Evolutionary conservation across 2,329 filamentous ascomycete species (phyloP).

Genomic region (Diaporthe amygdali): DNA sequence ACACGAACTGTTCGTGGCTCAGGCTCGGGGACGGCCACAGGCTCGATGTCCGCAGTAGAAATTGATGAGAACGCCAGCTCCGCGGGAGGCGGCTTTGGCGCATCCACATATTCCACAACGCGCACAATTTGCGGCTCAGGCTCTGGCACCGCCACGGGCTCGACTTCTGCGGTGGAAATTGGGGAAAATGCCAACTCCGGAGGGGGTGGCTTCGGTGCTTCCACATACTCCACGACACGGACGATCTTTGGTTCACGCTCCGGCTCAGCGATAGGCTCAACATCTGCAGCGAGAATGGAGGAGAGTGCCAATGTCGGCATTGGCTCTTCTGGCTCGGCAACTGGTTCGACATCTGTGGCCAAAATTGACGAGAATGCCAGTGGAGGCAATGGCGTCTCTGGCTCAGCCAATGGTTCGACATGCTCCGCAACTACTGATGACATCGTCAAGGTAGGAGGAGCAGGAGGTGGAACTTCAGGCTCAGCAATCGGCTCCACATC

Average conservation of each 20-base stretch:
- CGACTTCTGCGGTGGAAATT: conserved; percentile 27
- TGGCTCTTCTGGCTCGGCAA: conserved; percentile 21
- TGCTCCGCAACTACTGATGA: conserved; percentile 22
- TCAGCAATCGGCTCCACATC: conserved; percentile 35
- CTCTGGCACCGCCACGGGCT: conserved; percentile 21
- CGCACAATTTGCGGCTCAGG: conserved; percentile 23
- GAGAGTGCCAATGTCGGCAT: conserved; percentile 22
- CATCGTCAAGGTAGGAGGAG: conserved; percentile 27
- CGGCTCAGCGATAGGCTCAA: conserved; percentile 23
- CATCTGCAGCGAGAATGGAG: conserved; percentile 23
- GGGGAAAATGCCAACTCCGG: conserved; percentile 30
- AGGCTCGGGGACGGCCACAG: conserved; percentile 24
- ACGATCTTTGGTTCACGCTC: conserved; percentile 26
- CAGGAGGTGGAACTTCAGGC: conserved; percentile 32
- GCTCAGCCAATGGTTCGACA: conserved; percentile 25
- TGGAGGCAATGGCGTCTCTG: conserved; percentile 11
- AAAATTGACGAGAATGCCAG: conserved; percentile 23
- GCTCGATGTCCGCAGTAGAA: conserved; percentile 27
- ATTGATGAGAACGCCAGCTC: conserved; percentile 31
- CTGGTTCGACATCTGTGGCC: conserved; percentile 27
- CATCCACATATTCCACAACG: conserved; percentile 26
- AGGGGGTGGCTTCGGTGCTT: conserved; percentile 21
- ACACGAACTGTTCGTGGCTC: conserved; percentile 22
- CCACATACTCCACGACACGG: conserved; percentile 27
- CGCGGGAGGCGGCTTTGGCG: conserved; percentile 21